These are phyloP conservation scores for Ceratobasidium sp. DNA, from an alignment of 1,284 basidiomycete species.

Conservation along the genomic window DNA sequence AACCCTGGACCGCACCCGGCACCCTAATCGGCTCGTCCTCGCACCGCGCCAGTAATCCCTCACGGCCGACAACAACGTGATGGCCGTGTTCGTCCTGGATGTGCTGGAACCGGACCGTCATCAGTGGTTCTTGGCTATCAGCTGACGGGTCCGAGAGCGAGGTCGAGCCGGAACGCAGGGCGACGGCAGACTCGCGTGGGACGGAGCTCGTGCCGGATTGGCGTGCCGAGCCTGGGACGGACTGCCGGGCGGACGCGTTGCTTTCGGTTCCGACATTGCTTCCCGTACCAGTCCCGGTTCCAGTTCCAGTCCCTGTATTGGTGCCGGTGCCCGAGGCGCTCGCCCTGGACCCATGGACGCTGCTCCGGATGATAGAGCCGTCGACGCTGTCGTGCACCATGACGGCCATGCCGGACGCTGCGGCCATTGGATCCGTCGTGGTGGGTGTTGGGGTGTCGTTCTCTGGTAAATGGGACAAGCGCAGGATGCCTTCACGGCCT, in stretches of 20 bases:
- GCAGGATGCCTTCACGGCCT: constrained; percentile 17
- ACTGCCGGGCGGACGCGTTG: neutral
- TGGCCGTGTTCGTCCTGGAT: constrained; percentile 74
- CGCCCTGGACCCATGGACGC: constrained; percentile 25
- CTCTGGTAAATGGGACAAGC: neutral
- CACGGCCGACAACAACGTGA: constrained; percentile 78
- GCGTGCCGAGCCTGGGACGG: constrained; percentile 21
- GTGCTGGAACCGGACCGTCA: constrained; percentile 76
- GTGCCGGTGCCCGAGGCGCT: constrained; percentile 11
- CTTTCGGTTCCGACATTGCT: constrained; percentile 16
- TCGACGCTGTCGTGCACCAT: constrained; percentile 39
- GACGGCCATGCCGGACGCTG: neutral
- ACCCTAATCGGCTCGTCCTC: constrained; percentile 91
- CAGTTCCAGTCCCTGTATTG: constrained; percentile 11
- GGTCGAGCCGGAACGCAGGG: neutral
- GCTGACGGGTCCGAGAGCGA: neutral
- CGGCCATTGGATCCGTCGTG: neutral
- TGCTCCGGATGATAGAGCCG: constrained; percentile 9
- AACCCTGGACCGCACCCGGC: constrained; percentile 87
- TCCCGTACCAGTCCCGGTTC: neutral
- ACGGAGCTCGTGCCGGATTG: neutral
- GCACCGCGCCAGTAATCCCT: constrained; percentile 74
- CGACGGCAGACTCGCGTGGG: neutral
- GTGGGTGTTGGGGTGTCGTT: neutral
- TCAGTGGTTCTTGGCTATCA: constrained; percentile 51